Conservation (phyloP, 176 grass and related monocot species). For the Zoysia pacifica region DNA sequence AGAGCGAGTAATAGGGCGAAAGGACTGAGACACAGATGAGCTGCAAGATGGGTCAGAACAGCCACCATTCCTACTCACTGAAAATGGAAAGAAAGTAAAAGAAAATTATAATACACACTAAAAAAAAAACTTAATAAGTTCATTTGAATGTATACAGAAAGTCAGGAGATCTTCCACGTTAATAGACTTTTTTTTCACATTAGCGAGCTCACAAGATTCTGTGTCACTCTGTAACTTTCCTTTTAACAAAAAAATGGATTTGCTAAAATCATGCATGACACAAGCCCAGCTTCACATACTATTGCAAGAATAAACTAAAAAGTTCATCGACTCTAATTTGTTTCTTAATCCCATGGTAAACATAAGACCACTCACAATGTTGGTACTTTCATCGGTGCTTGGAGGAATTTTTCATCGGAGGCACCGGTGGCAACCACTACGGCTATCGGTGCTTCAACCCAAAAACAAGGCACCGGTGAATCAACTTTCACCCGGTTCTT, state of each 20-base stretch:
- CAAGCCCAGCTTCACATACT: too few relatives aligned
- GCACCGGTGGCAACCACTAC: too few relatives aligned
- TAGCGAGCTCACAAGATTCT: background rate
- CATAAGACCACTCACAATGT: background rate
- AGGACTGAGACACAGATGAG: constrained; percentile 19
- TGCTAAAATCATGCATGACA: too few relatives aligned
- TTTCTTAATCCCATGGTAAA: background rate
- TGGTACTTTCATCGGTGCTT: too few relatives aligned
- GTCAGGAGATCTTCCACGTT: background rate
- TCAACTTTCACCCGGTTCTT: too few relatives aligned
- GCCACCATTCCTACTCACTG: constrained; percentile 41
- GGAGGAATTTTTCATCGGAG: too few relatives aligned
- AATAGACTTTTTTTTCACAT: background rate
- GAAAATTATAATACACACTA: constrained; percentile 11
- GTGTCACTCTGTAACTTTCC: too few relatives aligned
- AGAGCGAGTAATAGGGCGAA: constrained; percentile 58
- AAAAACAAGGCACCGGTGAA: too few relatives aligned
- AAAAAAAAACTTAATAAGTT: background rate
- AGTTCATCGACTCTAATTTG: too few relatives aligned
- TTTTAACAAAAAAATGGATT: too few relatives aligned
- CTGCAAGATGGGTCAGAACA: constrained; percentile 42
- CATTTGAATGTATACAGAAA: background rate
- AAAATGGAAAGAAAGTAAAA: constrained; percentile 33
- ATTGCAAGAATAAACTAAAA: background rate
- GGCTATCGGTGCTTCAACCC: too few relatives aligned